Evolutionary conservation across 257 asterid species (phyloP), one percentile per base, ranked within the genome.

Genomic region (Cordia subcordata): DNA sequence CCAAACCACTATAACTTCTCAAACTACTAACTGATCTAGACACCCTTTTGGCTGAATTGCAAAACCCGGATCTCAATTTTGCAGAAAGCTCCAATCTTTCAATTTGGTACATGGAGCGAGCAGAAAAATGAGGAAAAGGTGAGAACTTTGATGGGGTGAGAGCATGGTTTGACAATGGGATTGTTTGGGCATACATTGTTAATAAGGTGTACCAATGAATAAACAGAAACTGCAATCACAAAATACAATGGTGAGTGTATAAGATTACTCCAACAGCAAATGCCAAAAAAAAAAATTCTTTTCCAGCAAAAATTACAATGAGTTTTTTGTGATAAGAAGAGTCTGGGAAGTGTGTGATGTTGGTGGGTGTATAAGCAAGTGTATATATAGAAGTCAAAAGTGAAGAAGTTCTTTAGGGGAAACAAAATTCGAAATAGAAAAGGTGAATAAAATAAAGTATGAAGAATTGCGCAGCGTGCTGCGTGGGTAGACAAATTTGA

Each of bases 151-250:
- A 27, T 23, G 70, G 37, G 60, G 49, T 58, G 61, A 65, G 56
- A 63, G 2, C 44, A 58, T 59, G 70, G 21, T 60, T 75, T 15
- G 82, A 56, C 22, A 68, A 62, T 40, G 78, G 74, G 35, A 70
- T 68, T 39, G 77, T 17, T 67, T 72, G 84, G 61, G 67, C 57
- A 53, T 75, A 68, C 95, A 84, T 81, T 53, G 38, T 14, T 17
- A 18, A 18, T 17, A 52, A 52, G 20, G n/a, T n/a, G n/a, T n/a
- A 8, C 23, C 8, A 52, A 1, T 1, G 14, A 4, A 52, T 12
- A 27, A 16, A 50, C 3, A 52, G 32, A 27, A 16, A 50, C 3
- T 50, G 22, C 13, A n/a, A 50, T 27, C 9, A 22, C 15, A 8
- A 52, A 19, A 1, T 1, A 42, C 14, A 42, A 42, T 42, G 47